Evolutionary conservation across 2,329 filamentous ascomycete species (phyloP).

Genomic region (Akanthomyces muscarius): DNA sequence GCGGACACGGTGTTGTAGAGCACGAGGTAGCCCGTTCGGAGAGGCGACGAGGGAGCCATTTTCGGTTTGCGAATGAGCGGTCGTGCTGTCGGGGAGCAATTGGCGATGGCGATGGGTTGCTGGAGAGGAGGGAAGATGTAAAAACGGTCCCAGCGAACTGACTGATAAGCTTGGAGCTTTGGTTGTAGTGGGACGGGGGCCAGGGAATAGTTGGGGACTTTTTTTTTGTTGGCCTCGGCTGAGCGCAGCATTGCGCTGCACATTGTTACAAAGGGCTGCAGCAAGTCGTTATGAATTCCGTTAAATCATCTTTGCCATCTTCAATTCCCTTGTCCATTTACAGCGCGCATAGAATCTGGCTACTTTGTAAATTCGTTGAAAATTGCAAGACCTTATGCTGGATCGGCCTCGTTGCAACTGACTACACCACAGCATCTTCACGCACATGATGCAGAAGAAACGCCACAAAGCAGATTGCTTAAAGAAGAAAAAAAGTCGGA

Average conservation of each 20-base stretch:
- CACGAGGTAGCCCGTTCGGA: slow-evolving; percentile 68
- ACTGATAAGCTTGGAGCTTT: background rate
- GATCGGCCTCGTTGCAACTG: no score
- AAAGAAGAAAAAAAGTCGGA: no score
- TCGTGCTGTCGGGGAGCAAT: background rate
- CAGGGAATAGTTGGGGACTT: background rate
- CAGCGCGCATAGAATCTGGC: no score
- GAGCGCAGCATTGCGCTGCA: background rate
- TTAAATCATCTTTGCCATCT: no score
- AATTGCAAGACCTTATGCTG: no score
- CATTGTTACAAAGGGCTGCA: no score
- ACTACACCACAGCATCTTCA: no score
- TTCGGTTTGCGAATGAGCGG: background rate
- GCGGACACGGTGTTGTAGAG: slow-evolving; percentile 80
- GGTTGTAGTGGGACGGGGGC: background rate
- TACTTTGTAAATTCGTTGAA: no score
- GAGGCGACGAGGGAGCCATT: slow-evolving; percentile 27
- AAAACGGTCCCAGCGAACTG: background rate
- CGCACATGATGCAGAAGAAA: no score
- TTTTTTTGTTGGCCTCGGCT: slow-evolving; percentile 12
- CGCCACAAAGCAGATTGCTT: no score
- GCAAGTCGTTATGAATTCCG: no score
- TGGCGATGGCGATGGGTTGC: background rate
- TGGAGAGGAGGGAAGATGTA: background rate
- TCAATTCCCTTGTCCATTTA: no score